Conservation (phyloP, 306 rosid species). For the Abrus precatorius region DNA sequence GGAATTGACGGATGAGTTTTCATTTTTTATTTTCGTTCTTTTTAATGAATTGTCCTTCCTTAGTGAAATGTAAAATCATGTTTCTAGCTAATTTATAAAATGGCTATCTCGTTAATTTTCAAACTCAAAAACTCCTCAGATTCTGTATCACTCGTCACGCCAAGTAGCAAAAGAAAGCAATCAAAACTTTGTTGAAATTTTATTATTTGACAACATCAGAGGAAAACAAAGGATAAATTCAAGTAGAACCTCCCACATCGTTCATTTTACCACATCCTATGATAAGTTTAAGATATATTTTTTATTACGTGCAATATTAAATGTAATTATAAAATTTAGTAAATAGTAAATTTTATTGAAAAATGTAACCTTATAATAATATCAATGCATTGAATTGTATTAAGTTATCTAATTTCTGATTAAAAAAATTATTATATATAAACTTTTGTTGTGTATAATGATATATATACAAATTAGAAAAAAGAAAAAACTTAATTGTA, state of each 20-base stretch:
- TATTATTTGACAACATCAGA: background rate
- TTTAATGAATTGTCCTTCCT: slow-evolving; percentile 47
- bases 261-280: background rate
- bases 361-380: too few species aligned
- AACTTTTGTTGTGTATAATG: too few species aligned
- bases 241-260: background rate
- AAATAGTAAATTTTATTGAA: too few species aligned
- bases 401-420: too few species aligned
- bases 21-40: background rate
- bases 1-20: slow-evolving; percentile 44
- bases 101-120: slow-evolving; percentile 35
- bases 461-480: too few species aligned
- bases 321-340: too few species aligned
- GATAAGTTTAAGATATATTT: background rate
- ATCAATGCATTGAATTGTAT: too few species aligned
- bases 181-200: background rate
- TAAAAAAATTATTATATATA: too few species aligned
- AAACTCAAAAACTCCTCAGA: slow-evolving; percentile 27
- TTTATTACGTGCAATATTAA: too few species aligned
- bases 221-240: background rate
- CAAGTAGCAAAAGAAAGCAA: slow-evolving; percentile 9
- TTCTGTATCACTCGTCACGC: slow-evolving; percentile 26
- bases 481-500: too few species aligned
- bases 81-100: slow-evolving; percentile 60
- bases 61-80: slow-evolving; percentile 66